Evolutionary conservation across 2,329 filamentous ascomycete species (phyloP), one percentile per base, ranked within the genome.

Genomic region (Penicillium brasilianum): DNA sequence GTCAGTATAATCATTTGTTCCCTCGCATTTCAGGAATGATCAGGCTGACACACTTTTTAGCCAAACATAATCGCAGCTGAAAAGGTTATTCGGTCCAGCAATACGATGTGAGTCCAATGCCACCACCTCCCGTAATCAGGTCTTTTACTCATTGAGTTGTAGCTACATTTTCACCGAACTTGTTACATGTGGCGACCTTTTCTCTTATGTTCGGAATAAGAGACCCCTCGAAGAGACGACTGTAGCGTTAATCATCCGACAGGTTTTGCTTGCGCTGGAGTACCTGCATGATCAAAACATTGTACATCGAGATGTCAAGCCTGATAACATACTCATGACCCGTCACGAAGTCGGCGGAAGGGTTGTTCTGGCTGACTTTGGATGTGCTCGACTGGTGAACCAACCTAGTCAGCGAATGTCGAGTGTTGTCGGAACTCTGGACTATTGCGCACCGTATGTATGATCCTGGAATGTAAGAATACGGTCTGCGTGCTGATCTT

Each of bases 141-240:
- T 5, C 2, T n/a, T 16, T 0, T 6, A 18, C 13, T 46, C 34
- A 30, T 34, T 13, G 0, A 13, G 7, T 5, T 54, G 10, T 11
- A 84, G 83, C 18, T 89, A 86, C 69, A 84, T 88, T 57, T 85
- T 88, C 61, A 81, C 87, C 69, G 86, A 88, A 48, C 78, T 88
- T 10, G 72, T 87, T 51, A 83, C 85, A 2, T 85, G 81, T 7
- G 87, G 87, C 14, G 86, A 89, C 66, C 76, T 89, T 1, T 84
- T 87, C 64, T 88, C 86, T 0, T 87, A 83, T 62, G 74, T 87
- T 16, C 80, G 85, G 44, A 80, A 76, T 60, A 83, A 82, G 61
- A 78, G 80, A 78, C 76, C 3, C 7, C 73, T 88, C 1, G 64
- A 70, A 6, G 82, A 85, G 59, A 76, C 82, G 1, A 81, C 86